A percentile compares a stretch with the other conserved stretches of the same genome.
phyloP scores from a whole-genome alignment of 192 early-diverging fungal genomes.

The Backusella liffmaniae region DNA sequence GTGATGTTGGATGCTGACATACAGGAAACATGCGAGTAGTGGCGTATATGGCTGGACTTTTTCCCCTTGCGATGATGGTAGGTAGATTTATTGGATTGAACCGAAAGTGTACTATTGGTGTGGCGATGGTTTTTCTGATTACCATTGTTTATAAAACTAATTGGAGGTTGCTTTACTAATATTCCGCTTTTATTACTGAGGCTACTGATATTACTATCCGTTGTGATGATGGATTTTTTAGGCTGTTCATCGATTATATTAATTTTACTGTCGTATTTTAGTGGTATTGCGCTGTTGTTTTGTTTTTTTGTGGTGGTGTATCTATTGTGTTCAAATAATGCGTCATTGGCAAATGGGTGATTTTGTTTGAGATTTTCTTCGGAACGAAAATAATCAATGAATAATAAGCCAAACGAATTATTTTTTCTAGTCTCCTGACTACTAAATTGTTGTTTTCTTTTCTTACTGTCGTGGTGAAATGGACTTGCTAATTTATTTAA shows the following conservation, averaged over 20 bases:
- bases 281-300: neutral
- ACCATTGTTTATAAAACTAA: neutral
- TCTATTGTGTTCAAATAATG: slow-evolving; percentile 12
- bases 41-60: slow-evolving; percentile 20
- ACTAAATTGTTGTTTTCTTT: slow-evolving; percentile 1
- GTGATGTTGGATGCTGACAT: slow-evolving; percentile 32
- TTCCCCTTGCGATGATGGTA: neutral
- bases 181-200: neutral
- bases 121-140: slow-evolving; percentile 14
- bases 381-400: slow-evolving; percentile 17
- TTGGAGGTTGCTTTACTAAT: slow-evolving; percentile 7
- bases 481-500: slow-evolving; percentile 16
- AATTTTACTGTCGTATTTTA: neutral
- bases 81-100: neutral
- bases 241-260: neutral
- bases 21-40: slow-evolving; percentile 29
- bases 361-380: neutral
- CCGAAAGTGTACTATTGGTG: slow-evolving; percentile 15
- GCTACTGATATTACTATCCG: neutral
- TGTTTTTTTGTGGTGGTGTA: slow-evolving; percentile 2
- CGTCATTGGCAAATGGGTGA: neutral
- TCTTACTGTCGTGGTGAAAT: slow-evolving; percentile 10
- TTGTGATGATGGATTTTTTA: slow-evolving; percentile 1
- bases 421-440: slow-evolving; percentile 1
- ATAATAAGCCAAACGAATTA: slow-evolving; percentile 6